Conservation (phyloP, 2,329 filamentous ascomycete genomes). For the Hymenoscyphus albidus region DNA sequence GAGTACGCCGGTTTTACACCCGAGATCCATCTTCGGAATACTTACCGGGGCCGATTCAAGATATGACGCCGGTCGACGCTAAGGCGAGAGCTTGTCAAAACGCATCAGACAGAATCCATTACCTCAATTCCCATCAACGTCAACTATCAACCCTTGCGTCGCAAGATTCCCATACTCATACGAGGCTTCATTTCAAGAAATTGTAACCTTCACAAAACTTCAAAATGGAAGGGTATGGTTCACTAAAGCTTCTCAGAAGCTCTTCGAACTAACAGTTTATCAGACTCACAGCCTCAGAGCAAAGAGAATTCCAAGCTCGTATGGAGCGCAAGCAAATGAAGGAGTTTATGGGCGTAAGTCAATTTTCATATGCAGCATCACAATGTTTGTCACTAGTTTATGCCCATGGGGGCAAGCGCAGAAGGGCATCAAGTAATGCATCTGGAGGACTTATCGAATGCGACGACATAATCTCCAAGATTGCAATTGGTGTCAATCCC, state of each 20-base stretch:
- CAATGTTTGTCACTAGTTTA: background rate
- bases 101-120: background rate
- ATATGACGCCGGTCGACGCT: conserved; percentile 7
- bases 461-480: background rate
- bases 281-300: conserved; percentile 55
- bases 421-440: too few species aligned
- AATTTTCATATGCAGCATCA: background rate
- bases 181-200: background rate
- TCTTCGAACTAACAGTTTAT: conserved; percentile 16
- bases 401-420: too few species aligned
- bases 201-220: conserved; percentile 11
- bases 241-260: background rate
- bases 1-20: background rate
- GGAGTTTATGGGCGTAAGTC: conserved; percentile 92
- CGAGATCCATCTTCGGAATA: too few species aligned
- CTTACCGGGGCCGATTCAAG: background rate
- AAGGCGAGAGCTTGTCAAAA: conserved; percentile 2
- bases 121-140: conserved; percentile 6
- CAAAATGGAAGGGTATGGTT: conserved; percentile 43
- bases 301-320: conserved; percentile 87
- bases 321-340: conserved; percentile 99
- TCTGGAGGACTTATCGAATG: too few species aligned
- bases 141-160: background rate
- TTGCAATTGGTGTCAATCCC: background rate
- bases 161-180: background rate